A percentile compares a stretch with the other conserved stretches of the same genome.
Conservation (phyloP, 2,329 filamentous ascomycete genomes). For the Herpotrichia juniperi region DNA sequence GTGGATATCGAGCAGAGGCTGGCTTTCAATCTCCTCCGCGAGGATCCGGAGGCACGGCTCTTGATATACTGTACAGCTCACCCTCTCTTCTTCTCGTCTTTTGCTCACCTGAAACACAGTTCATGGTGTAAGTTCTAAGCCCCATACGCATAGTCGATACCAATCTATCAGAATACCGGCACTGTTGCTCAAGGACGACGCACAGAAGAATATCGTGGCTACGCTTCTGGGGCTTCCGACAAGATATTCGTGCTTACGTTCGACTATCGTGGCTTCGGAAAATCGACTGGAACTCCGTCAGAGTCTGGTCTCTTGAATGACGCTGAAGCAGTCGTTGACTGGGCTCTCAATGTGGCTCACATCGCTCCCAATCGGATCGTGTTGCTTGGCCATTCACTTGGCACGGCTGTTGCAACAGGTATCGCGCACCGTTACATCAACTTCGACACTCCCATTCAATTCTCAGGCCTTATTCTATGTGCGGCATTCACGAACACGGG, state of each 20-base stretch:
- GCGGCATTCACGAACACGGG: constrained; percentile 79
- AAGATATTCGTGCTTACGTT: constrained; percentile 76
- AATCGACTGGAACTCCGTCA: constrained; percentile 77
- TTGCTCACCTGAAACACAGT: constrained; percentile 48
- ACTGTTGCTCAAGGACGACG: constrained; percentile 80
- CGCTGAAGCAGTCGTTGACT: constrained; percentile 74
- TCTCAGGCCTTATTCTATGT: constrained; percentile 80
- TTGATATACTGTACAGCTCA: constrained; percentile 59
- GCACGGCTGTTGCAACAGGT: constrained; percentile 81
- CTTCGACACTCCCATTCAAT: constrained; percentile 67
- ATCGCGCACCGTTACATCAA: constrained; percentile 72
- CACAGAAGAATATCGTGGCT: constrained; percentile 76
- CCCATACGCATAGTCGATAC: constrained; percentile 19
- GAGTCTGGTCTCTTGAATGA: constrained; percentile 83
- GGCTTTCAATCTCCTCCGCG: constrained; percentile 57
- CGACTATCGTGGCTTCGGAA: constrained; percentile 90
- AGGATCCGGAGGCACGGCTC: constrained; percentile 59
- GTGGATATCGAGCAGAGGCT: constrained; percentile 53
- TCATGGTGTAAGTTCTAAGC: constrained; percentile 59
- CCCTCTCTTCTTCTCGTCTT: background rate
- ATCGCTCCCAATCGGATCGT: constrained; percentile 77
- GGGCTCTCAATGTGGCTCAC: constrained; percentile 69
- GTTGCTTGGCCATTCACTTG: constrained; percentile 84
- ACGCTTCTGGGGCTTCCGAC: constrained; percentile 66
- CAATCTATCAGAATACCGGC: constrained; percentile 67